Conservation (phyloP, 805 yeast species). For the Nematodospora valgi region DNA sequence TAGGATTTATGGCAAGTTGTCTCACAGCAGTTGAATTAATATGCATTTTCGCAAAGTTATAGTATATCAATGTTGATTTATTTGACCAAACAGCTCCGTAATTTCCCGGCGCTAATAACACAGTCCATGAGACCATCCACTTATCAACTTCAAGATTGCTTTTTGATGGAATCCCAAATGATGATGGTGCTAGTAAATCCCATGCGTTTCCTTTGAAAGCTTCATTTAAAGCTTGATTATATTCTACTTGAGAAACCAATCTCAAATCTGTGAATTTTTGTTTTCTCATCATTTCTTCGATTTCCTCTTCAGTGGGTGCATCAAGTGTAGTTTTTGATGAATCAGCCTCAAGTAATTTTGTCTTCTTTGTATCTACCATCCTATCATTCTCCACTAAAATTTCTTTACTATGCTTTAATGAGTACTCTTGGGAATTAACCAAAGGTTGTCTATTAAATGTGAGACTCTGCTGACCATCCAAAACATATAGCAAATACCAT, state of each 20-base stretch:
- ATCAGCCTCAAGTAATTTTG: conserved; percentile 1
- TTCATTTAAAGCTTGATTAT: conserved; percentile 58
- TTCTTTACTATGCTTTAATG: conserved; percentile 40
- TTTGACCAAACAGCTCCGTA: conserved; percentile 62
- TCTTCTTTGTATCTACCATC: not conserved
- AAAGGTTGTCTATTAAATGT: conserved; percentile 56
- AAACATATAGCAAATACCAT: conserved; percentile 63
- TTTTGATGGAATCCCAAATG: conserved; percentile 66
- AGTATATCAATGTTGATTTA: conserved; percentile 65
- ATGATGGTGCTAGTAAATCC: conserved; percentile 56
- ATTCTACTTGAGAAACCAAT: conserved; percentile 64
- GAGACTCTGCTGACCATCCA: conserved; percentile 69
- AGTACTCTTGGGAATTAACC: conserved; percentile 45
- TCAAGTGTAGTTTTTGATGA: not conserved
- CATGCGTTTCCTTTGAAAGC: conserved; percentile 59
- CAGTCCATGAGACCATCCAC: conserved; percentile 84
- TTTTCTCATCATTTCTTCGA: conserved; percentile 2
- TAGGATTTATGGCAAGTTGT: conserved; percentile 30
- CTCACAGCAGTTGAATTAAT: conserved; percentile 54
- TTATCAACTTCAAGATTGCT: conserved; percentile 64
- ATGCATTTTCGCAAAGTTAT: conserved; percentile 74
- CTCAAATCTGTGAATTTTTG: conserved; percentile 45
- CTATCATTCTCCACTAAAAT: conserved; percentile 27
- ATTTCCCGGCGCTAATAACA: conserved; percentile 56
- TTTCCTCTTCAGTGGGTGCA: conserved; percentile 1